Evolutionary conservation across 169 alveolate species (phyloP), one percentile per base, ranked within the genome.

Genomic region (Plasmodium coatneyi): DNA sequence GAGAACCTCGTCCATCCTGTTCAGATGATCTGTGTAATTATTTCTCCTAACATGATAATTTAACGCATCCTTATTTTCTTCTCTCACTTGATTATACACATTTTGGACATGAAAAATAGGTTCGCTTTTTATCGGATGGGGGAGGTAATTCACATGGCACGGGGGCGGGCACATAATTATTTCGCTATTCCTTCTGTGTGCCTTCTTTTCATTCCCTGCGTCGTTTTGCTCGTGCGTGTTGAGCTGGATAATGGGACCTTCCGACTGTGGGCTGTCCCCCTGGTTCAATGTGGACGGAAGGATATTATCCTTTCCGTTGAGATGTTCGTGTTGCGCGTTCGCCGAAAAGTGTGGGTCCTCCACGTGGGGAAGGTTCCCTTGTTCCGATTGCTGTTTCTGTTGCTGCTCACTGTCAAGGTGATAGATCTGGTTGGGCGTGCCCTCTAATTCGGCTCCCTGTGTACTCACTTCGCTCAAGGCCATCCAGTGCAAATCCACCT

Each of bases 151-250:
- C 28, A 19, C 22, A 60, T 83, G 7, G n/a, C 14, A 70, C 12
- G 41, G 6, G 1, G 76, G 16, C 0, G 32, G 30, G 36, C 1
- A 28, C 36, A 25, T 19, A 66, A 66, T 66, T 66, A 19, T 19
- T 25, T 66, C 76, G 22, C 36, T 36, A 32, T 83, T 19, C 9
- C 76, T 76, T 25, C 28, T 39, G 12, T 36, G 4, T 5, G 34
- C 41, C 10, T 36, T 83, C 7, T 14, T 28, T 66, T 16, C 76
- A 9, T 70, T 41, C 72, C 72, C 60, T 49, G 30, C 28, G 72
- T 70, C 82, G 32, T 56, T 70, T 32, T 83, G 82, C 28, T 66
- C 70, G 70, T 83, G 41, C 32, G 28, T 34, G 76, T 60, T 41
- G 22, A 36, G 34, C n/a, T 30, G 28, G 34, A 3, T 66, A 43